A percentile compares a stretch with the other conserved stretches of the same genome.
These are phyloP conservation scores for Miscanthus sacchariflorus DNA, from an alignment of 202 grass and related monocot species.

Conservation along the genomic window DNA sequence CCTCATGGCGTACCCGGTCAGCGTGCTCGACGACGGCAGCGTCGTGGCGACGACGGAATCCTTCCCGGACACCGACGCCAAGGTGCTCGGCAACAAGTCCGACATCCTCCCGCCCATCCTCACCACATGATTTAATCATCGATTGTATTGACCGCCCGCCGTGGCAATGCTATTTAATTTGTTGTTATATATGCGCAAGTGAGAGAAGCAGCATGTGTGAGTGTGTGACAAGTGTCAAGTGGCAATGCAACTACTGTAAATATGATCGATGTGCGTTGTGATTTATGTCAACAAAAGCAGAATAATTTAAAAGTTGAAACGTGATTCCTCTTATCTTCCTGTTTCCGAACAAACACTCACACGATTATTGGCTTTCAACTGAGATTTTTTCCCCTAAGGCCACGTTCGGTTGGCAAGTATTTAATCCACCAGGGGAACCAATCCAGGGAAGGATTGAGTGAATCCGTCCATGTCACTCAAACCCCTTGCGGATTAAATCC, in stretches of 20 bases:
- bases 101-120: constrained; percentile 72
- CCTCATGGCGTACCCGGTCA: constrained; percentile 75
- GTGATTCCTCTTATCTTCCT: too few relatives aligned
- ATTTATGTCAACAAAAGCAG: too few relatives aligned
- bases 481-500: too few relatives aligned
- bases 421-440: too few relatives aligned
- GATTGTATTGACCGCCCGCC: neutral
- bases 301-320: too few relatives aligned
- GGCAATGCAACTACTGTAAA: neutral
- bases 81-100: constrained; percentile 65
- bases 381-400: too few relatives aligned
- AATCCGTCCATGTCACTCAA: too few relatives aligned
- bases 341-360: too few relatives aligned
- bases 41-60: constrained; percentile 16
- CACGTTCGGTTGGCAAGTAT: too few relatives aligned
- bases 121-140: constrained; percentile 59
- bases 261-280: neutral
- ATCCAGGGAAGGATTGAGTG: too few relatives aligned
- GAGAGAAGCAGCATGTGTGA: neutral
- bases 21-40: constrained; percentile 23
- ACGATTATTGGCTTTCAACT: too few relatives aligned
- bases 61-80: constrained; percentile 82
- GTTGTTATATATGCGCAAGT: neutral
- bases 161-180: neutral
- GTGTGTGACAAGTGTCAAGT: neutral